A percentile compares a stretch with the other conserved stretches of the same genome.
These are phyloP conservation scores for Arthroderma sp. DNA, from an alignment of 2,329 filamentous ascomycete genomes.

Conservation along the genomic window DNA sequence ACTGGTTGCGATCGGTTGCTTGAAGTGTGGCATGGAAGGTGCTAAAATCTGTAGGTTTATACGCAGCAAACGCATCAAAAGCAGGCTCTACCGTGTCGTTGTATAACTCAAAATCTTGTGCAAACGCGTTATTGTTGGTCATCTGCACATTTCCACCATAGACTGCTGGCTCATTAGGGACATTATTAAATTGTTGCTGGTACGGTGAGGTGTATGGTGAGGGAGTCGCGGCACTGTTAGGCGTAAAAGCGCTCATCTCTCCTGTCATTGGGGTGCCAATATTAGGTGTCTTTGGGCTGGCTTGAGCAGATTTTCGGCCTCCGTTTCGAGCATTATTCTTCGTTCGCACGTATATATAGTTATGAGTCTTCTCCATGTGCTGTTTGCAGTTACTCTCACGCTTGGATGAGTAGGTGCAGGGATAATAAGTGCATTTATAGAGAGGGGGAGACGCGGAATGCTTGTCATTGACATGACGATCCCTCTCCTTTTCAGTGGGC, in stretches of 20 bases:
- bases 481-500: slow-evolving; percentile 96
- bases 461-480: slow-evolving; percentile 92
- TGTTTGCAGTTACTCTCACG: slow-evolving; percentile 95
- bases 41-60: slow-evolving; percentile 15
- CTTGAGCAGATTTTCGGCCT: not conserved
- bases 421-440: slow-evolving; percentile 69
- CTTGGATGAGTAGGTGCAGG: slow-evolving; percentile 89
- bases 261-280: slow-evolving; percentile 50
- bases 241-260: slow-evolving; percentile 43
- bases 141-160: not conserved
- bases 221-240: slow-evolving; percentile 18
- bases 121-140: slow-evolving; percentile 1
- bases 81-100: slow-evolving; percentile 13
- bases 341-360: slow-evolving; percentile 78
- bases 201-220: slow-evolving; percentile 17
- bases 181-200: slow-evolving; percentile 9
- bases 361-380: slow-evolving; percentile 95
- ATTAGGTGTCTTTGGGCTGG: slow-evolving; percentile 47
- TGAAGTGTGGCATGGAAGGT: slow-evolving; percentile 19
- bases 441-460: slow-evolving; percentile 68
- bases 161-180: not conserved
- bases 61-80: slow-evolving; percentile 6
- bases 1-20: slow-evolving; percentile 16
- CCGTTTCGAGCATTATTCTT: slow-evolving; percentile 70
- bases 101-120: slow-evolving; percentile 17